Evolutionary conservation across 352 stramenopile genomes (phyloP).

Genomic region (Globisporangium rhizosaccharum): DNA sequence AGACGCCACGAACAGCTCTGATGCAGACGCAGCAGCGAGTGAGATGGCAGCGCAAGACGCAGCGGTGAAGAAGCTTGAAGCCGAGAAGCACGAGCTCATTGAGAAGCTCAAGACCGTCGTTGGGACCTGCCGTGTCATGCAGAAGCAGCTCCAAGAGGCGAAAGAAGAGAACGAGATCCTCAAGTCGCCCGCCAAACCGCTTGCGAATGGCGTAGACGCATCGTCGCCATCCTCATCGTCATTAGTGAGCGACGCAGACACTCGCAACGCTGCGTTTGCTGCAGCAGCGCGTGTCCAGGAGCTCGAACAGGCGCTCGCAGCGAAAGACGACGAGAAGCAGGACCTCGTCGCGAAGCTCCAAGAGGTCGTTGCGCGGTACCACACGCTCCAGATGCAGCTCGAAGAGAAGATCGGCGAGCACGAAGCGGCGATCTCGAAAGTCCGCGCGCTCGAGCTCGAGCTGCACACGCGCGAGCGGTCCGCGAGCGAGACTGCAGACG

Average conservation of each 20-base stretch:
- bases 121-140: constrained; percentile 58
- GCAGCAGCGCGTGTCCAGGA: constrained; percentile 16
- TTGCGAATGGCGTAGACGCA: constrained; percentile 1
- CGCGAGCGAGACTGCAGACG: background rate
- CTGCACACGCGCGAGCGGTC: constrained; percentile 22
- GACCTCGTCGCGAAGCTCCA: constrained; percentile 44
- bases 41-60: constrained; percentile 19
- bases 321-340: constrained; percentile 42
- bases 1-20: background rate
- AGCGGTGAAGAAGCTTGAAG: constrained; percentile 43
- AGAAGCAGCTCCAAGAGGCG: constrained; percentile 64
- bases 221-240: constrained; percentile 4
- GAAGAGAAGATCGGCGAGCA: constrained; percentile 49
- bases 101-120: constrained; percentile 73
- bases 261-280: constrained; percentile 10
- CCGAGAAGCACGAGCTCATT: constrained; percentile 68
- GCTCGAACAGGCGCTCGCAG: constrained; percentile 32
- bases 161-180: constrained; percentile 50
- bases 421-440: constrained; percentile 33
- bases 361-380: constrained; percentile 43
- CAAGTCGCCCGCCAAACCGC: constrained; percentile 28
- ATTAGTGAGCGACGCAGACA: background rate
- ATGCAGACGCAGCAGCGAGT: constrained; percentile 1
- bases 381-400: constrained; percentile 42
- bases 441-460: constrained; percentile 54